Evolutionary conservation across 768 basidiomycete species (phyloP).

Genomic region (Xanthoconium purpureum): DNA sequence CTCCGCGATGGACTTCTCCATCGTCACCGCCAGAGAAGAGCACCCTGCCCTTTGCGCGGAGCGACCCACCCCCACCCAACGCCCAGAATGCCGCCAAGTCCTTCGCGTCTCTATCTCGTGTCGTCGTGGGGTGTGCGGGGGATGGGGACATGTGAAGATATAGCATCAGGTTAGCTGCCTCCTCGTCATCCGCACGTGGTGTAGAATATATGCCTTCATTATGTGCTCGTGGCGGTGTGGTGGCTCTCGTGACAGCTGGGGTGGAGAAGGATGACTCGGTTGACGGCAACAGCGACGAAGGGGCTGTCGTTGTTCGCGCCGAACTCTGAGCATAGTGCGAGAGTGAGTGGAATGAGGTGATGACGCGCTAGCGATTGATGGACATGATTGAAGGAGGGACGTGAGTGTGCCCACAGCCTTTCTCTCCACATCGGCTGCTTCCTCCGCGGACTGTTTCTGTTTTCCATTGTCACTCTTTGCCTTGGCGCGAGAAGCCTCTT

Average conservation of each 20-base stretch:
- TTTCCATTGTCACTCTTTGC: conserved; percentile 48
- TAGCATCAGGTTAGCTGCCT: conserved; percentile 84
- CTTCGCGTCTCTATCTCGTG: conserved; percentile 42
- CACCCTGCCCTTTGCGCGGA: conserved; percentile 65
- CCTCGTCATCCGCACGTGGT: conserved; percentile 61
- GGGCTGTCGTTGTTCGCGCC: conserved; percentile 46
- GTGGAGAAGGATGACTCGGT: conserved; percentile 39
- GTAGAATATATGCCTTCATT: conserved; percentile 41
- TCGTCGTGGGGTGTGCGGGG: conserved; percentile 60
- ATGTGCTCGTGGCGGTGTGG: conserved; percentile 35
- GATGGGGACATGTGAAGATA: conserved; percentile 84
- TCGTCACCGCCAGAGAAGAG: conserved; percentile 54
- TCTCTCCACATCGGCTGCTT: conserved; percentile 60
- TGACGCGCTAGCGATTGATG: conserved; percentile 57
- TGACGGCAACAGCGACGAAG: conserved; percentile 38
- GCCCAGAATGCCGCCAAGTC: conserved; percentile 57
- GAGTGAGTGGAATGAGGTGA: conserved; percentile 65
- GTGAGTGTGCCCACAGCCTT: conserved; percentile 82
- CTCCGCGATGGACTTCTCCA: conserved; percentile 26
- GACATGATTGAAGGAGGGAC: conserved; percentile 62
- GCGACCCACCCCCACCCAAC: conserved; percentile 44
- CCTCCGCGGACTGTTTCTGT: conserved; percentile 38
- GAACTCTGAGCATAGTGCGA: conserved; percentile 69
- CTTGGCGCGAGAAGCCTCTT: conserved; percentile 37
- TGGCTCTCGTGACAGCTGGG: conserved; percentile 22